phyloP scores from a whole-genome alignment of 768 basidiomycete genomes.

The Suillus subalutaceus region DNA sequence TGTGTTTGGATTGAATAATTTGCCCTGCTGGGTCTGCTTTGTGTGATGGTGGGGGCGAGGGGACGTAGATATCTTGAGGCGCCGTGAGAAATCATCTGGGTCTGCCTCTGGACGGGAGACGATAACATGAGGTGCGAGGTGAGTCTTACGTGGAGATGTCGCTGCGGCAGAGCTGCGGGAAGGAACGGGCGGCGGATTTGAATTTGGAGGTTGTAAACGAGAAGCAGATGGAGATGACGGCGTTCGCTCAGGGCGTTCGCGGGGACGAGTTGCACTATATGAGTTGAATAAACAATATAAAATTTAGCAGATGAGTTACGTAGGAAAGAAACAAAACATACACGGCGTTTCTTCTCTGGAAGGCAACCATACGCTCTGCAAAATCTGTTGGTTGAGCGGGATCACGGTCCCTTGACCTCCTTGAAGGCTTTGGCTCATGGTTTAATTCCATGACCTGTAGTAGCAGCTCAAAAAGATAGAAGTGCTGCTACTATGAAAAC shows the following conservation, averaged over 20 bases:
- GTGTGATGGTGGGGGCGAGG: constrained; percentile 40
- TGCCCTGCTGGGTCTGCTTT: constrained; percentile 39
- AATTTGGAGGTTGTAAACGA: constrained; percentile 34
- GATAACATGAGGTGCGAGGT: constrained; percentile 35
- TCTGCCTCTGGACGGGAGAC: constrained; percentile 55
- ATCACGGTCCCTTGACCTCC: constrained; percentile 49
- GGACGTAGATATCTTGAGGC: constrained; percentile 66
- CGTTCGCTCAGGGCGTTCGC: constrained; percentile 51
- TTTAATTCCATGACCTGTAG: constrained; percentile 31
- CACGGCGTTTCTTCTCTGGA: constrained; percentile 67
- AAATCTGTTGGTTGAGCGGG: constrained; percentile 48
- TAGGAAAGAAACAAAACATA: constrained; percentile 33
- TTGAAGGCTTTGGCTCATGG: constrained; percentile 32
- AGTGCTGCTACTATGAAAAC: constrained; percentile 5
- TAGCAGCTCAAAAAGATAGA: constrained; percentile 1
- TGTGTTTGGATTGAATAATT: constrained; percentile 74
- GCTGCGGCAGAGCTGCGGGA: constrained; percentile 25
- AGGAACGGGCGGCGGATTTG: constrained; percentile 25
- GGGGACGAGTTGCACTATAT: constrained; percentile 46
- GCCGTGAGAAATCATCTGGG: constrained; percentile 72
- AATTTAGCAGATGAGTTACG: not conserved
- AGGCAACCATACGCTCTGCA: constrained; percentile 66
- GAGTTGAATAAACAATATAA: constrained; percentile 13
- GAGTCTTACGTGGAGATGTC: constrained; percentile 38
- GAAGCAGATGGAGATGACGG: constrained; percentile 30